Evolutionary conservation across 2,329 filamentous ascomycete species (phyloP), one percentile per base, ranked within the genome.

Genomic region (Diaporthe sp.): DNA sequence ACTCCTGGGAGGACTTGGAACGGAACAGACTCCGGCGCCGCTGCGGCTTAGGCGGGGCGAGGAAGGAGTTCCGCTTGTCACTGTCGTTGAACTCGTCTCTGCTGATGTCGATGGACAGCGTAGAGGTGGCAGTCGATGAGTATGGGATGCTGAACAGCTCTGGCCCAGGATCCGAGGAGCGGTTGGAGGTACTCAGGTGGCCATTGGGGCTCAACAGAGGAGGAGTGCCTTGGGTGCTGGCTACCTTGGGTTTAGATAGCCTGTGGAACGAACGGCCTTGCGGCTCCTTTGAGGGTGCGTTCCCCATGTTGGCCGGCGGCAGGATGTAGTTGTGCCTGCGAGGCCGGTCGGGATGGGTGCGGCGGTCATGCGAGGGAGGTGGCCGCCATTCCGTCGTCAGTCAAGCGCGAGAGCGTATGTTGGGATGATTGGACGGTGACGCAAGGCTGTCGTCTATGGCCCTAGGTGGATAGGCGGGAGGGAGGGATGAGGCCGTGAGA

Each of bases 11-110:
- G 12, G 84, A 83, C 69, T 79, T 81, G 10, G 84, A 83, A 15
- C 84, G 84, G 66, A 85, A 84, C 13, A 86, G 74, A 67, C 80
- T 82, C 25, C 72, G 69, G 25, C 75, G 75, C 30, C 75, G 95
- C 93, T 80, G 73, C 28, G 73, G 60, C 61, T 57, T 76, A 28
- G 74, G 55, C 10, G 74, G 54, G 33, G 54, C 38, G 22, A 76
- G 74, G 57, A 72, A 64, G 33, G 61, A 66, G 22, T 54, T 64
- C 17, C 61, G 45, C 70, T 71, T 76, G 42, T 75, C 73, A 7
- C 57, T 50, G 35, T 61, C 50, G 25, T 73, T 42, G 38, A 55
- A 7, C 1, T 89, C 57, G 58, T 67, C 57, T 30, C 58, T 67
- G 47, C 40, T 38, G 45, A 69, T 57, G 55, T 69, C 72, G 40